phyloP scores from a whole-genome alignment of 2,329 filamentous ascomycete species.

The Paecilomyces niveus region DNA sequence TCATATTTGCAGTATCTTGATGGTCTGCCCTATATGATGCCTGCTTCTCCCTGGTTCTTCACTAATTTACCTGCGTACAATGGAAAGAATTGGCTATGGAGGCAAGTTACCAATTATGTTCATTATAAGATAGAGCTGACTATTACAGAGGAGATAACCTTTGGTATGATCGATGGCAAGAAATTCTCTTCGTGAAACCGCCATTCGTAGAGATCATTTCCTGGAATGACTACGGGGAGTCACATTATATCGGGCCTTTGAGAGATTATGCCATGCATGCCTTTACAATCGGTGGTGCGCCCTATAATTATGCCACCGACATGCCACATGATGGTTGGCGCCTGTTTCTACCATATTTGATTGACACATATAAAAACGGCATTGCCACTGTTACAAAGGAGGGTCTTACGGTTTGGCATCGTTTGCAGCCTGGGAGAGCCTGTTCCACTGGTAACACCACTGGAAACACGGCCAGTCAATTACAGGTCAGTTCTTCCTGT shows the following conservation, averaged over 20 bases:
- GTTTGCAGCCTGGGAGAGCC: not conserved
- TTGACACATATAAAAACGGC: not conserved
- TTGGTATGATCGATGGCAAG: not conserved
- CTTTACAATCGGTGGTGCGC: not conserved
- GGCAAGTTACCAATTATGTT: not conserved
- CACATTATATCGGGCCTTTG: conserved; percentile 48
- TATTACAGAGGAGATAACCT: not conserved
- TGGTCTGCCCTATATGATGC: not conserved
- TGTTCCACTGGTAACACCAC: not conserved
- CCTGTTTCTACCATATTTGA: not conserved
- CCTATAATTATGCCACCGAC: not conserved
- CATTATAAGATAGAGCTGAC: not conserved
- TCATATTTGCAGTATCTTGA: not conserved
- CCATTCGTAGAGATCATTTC: conserved; percentile 40
- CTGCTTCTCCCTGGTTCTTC: not conserved
- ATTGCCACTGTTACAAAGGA: not conserved
- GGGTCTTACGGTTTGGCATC: not conserved
- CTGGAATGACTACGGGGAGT: conserved; percentile 57
- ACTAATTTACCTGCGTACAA: not conserved
- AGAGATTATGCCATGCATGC: not conserved
- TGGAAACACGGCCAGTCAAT: not conserved
- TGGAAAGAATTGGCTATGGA: not conserved
- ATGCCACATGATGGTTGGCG: conserved; percentile 2
- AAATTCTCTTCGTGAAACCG: not conserved
- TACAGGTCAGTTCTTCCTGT: not conserved